A percentile compares a stretch with the other conserved stretches of the same genome.
These are phyloP conservation scores for Magnusiomyces ingens DNA, from an alignment of 1,139 yeast species.

Conservation along the genomic window DNA sequence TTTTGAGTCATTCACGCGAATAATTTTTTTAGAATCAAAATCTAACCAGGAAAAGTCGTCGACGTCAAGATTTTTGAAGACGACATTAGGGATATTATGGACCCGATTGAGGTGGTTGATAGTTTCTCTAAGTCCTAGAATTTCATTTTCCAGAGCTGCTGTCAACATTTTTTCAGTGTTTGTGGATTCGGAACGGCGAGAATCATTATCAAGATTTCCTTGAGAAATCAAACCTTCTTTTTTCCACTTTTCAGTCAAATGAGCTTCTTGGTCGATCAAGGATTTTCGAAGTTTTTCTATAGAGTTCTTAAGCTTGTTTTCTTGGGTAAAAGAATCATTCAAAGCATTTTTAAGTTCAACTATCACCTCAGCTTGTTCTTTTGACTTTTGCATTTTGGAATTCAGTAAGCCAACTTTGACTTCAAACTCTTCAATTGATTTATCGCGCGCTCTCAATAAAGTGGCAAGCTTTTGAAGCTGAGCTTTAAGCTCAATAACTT, in stretches of 20 bases:
- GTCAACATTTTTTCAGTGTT: constrained; percentile 16
- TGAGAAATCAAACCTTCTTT: constrained; percentile 3
- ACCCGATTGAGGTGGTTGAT: constrained; percentile 16
- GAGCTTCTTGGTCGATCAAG: constrained; percentile 33
- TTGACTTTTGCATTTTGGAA: constrained; percentile 37
- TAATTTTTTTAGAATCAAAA: not conserved
- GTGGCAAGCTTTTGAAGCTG: constrained; percentile 25
- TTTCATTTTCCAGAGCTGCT: constrained; percentile 19
- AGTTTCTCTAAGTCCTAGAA: constrained; percentile 17
- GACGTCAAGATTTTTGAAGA: no score
- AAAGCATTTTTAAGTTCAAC: constrained; percentile 28
- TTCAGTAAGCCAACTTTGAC: constrained; percentile 41
- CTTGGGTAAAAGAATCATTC: constrained; percentile 24
- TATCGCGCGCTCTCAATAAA: constrained; percentile 32
- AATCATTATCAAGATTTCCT: not conserved
- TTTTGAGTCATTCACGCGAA: constrained; percentile 7
- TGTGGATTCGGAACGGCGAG: not conserved
- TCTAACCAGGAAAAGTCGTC: constrained; percentile 9
- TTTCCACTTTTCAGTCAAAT: constrained; percentile 17
- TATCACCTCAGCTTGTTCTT: constrained; percentile 32
- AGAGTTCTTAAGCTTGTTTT: constrained; percentile 23
- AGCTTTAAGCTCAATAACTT: constrained; percentile 22
- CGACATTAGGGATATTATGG: not conserved
- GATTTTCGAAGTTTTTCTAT: constrained; percentile 21
- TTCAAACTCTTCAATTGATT: constrained; percentile 39